Evolutionary conservation across 805 yeast genomes (phyloP).

Genomic region (Kuraishia ogatae): DNA sequence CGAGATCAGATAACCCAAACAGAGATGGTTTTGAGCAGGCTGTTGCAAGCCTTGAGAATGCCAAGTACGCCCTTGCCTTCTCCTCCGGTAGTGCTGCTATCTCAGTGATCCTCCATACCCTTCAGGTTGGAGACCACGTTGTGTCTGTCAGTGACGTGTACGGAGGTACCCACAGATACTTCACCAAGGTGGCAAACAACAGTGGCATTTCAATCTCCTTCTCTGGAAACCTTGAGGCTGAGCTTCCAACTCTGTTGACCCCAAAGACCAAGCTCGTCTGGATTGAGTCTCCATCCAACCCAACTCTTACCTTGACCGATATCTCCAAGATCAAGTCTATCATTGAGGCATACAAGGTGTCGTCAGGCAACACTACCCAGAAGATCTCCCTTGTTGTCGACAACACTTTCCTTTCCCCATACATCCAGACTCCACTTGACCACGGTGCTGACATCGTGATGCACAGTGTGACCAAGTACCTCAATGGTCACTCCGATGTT

Average conservation of each 20-base stretch:
- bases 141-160: slow-evolving; percentile 79
- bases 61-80: slow-evolving; percentile 67
- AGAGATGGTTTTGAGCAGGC: slow-evolving; percentile 74
- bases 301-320: slow-evolving; percentile 74
- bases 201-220: slow-evolving; percentile 69
- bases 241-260: slow-evolving; percentile 45
- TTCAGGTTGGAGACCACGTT: slow-evolving; percentile 66
- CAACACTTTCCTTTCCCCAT: slow-evolving; percentile 84
- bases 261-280: slow-evolving; percentile 69
- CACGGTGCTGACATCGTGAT: slow-evolving; percentile 84
- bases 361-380: slow-evolving; percentile 32
- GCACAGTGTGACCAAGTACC: slow-evolving; percentile 85
- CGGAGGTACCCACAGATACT: slow-evolving; percentile 89
- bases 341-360: slow-evolving; percentile 30
- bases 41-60: slow-evolving; percentile 72
- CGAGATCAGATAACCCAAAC: slow-evolving; percentile 82
- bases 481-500: slow-evolving; percentile 89
- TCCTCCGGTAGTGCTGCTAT: slow-evolving; percentile 85
- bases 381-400: slow-evolving; percentile 66
- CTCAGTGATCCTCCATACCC: slow-evolving; percentile 64
- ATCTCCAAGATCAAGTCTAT: slow-evolving; percentile 52
- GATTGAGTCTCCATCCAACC: slow-evolving; percentile 88
- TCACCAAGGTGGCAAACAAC: slow-evolving; percentile 74
- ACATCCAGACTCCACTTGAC: slow-evolving; percentile 73
- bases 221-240: slow-evolving; percentile 53